phyloP scores from a whole-genome alignment of 2,329 filamentous ascomycete genomes.

The Dryadomyces quercivorus region DNA sequence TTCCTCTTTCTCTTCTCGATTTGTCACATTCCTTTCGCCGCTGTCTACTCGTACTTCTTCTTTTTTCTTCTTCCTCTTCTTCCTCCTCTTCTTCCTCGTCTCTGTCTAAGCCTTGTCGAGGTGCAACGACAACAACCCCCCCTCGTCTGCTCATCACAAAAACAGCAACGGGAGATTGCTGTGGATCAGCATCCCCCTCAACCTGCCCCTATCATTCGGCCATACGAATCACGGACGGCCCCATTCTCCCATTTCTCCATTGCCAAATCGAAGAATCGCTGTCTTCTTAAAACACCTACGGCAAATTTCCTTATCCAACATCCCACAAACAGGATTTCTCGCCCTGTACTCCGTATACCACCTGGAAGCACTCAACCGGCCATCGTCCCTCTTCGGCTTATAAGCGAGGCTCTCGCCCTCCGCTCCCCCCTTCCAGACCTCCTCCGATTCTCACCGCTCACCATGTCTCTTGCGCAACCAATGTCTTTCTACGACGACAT shows the following conservation, averaged over 20 bases:
- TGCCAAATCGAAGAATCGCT: neutral
- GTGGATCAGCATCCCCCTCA: constrained; percentile 4
- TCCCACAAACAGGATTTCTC: too few species aligned
- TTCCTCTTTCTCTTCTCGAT: neutral
- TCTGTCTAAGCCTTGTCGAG: neutral
- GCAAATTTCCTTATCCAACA: neutral
- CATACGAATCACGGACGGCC: neutral
- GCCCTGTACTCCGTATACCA: too few species aligned
- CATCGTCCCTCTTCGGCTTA: too few species aligned
- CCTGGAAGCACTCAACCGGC: too few species aligned
- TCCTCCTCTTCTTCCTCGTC: neutral
- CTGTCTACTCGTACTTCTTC: neutral
- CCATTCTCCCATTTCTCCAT: too few species aligned
- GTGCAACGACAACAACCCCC: neutral
- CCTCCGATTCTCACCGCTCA: neutral
- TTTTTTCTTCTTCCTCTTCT: neutral
- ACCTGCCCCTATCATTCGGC: neutral
- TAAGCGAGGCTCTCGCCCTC: neutral
- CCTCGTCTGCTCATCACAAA: neutral
- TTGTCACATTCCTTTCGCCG: neutral
- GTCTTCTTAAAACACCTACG: neutral
- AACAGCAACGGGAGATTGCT: constrained; percentile 6
- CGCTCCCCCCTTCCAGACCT: neutral
- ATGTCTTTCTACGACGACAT: constrained; percentile 7
- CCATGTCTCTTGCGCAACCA: constrained; percentile 7